These are phyloP conservation scores for Populus hybrid DNA, from an alignment of 441 rosid species.

Conservation along the genomic window DNA sequence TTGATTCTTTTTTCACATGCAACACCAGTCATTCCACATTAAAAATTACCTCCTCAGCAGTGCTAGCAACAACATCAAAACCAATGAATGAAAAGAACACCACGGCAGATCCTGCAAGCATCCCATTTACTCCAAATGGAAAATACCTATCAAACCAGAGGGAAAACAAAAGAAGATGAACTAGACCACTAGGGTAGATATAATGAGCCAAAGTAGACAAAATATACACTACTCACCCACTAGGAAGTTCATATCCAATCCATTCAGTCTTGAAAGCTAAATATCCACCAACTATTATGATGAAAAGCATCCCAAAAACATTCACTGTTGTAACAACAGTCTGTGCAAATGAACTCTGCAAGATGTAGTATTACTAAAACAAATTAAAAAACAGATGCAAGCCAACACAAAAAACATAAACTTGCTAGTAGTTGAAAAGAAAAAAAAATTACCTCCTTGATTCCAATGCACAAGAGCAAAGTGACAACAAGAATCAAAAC, in stretches of 20 bases:
- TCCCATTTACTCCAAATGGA: conserved; percentile 78
- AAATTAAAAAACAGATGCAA: not conserved
- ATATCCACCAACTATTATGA: conserved; percentile 71
- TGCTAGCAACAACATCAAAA: conserved; percentile 79
- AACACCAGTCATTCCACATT: not conserved
- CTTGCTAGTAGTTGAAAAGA: conserved; percentile 2
- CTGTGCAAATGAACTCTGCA: conserved; percentile 76
- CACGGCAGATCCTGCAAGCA: conserved; percentile 81
- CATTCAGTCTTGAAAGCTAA: conserved; percentile 78
- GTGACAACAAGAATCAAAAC: conserved; percentile 69
- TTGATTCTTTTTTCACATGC: not conserved
- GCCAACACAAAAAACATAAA: not conserved
- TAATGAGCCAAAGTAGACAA: not conserved
- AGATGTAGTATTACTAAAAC: conserved; percentile 12
- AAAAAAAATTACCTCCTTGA: conserved; percentile 67
- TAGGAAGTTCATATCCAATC: conserved; percentile 76
- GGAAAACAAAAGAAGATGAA: conserved; percentile 5
- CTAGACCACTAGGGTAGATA: not conserved
- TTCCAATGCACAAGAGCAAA: conserved; percentile 82
- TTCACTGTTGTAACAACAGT: conserved; percentile 69
- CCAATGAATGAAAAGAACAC: conserved; percentile 90
- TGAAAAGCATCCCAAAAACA: conserved; percentile 73
- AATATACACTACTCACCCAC: conserved; percentile 43
- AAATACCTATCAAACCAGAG: conserved; percentile 49
- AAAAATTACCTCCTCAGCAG: conserved; percentile 77